Evolutionary conservation across 139 green algal species (phyloP), one percentile per base, ranked within the genome.

Genomic region (Coelastrella sp.): DNA sequence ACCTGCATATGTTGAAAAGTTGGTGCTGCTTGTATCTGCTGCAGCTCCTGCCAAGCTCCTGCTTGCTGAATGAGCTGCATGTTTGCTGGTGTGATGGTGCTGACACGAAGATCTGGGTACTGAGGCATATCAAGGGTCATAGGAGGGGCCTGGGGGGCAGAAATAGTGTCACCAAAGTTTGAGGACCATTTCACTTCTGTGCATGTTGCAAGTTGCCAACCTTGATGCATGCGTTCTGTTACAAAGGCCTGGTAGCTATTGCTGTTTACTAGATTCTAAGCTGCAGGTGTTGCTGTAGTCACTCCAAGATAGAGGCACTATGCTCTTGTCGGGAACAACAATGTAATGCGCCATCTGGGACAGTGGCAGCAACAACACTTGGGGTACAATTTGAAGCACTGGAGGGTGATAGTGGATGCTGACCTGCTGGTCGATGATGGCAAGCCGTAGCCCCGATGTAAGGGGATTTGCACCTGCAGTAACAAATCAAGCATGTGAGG

Each of bases 1-100:
- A 93, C 90, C 90, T 93, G 87, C 45, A 86, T 97, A 23, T 88
- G 64, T 2, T 43, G 43, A 67, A 97, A 95, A 5, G 73, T 82
- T 38, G 75, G 32, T 32, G 90, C 90, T 30, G 82, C 85, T 2
- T 79, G 89, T 50, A 34, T 17, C 15, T 79, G 89, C 59, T 38
- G 23, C 15, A 96, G 51, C 7, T 90, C 80, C 19, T 67, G 53
- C 94, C 94, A 97, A 0, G 90, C 93, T 6, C 91, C 93, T 21
- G 87, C 83, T 1, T 79, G 68, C 67, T 91, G 40, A 27, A 97
- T 59, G 25, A 91, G 48, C 15, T 69, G 34, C 5, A 95, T 92
- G 83, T 82, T 93, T 64, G 91, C 90, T 11, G 93, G 92, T 2
- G 91, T 95, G 75, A 97, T 62, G 45, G 94, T 97, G 86, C 89